Percentiles rank a stretch among this genome's conserved stretches.
phyloP scores from a whole-genome alignment of 2,329 filamentous ascomycete species.

The Spiromastix sp. region DNA sequence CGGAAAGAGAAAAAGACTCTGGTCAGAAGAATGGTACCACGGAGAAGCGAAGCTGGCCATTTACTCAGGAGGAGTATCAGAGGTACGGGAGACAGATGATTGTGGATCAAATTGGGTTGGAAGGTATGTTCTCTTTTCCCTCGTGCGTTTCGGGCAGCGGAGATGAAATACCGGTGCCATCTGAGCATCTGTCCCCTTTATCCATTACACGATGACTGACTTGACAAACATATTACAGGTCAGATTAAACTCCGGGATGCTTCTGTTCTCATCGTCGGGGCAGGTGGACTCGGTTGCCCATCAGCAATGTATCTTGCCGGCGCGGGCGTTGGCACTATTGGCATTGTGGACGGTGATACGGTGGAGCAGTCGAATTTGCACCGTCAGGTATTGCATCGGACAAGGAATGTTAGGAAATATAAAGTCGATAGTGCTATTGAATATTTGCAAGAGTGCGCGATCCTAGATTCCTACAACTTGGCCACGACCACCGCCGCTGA shows the following conservation, averaged over 20 bases:
- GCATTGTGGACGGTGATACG: conserved; percentile 75
- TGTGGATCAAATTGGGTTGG: conserved; percentile 66
- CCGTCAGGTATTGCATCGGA: conserved; percentile 75
- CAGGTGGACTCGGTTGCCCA: conserved; percentile 83
- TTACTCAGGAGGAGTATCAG: conserved; percentile 63
- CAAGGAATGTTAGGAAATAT: conserved; percentile 56
- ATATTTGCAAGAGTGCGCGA: conserved; percentile 45
- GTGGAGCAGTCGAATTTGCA: conserved; percentile 90
- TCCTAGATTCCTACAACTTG: neutral
- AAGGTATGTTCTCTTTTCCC: conserved; percentile 53
- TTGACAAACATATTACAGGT: no score
- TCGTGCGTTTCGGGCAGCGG: no score
- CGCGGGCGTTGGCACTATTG: conserved; percentile 73
- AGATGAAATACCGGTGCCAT: no score
- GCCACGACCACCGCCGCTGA: conserved; percentile 8
- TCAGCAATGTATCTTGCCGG: conserved; percentile 88
- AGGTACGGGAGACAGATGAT: conserved; percentile 89
- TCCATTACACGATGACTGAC: no score
- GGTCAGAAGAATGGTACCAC: neutral
- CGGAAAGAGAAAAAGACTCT: conserved; percentile 13
- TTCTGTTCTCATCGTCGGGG: conserved; percentile 70
- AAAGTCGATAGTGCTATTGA: conserved; percentile 72
- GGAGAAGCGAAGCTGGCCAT: conserved; percentile 48
- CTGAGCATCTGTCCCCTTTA: no score
- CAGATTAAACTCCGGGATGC: conserved; percentile 63